Percentiles rank a stretch among this genome's conserved stretches.
Conservation (phyloP, 169 alveolate species). For the Perkinsus marinus region DNA sequence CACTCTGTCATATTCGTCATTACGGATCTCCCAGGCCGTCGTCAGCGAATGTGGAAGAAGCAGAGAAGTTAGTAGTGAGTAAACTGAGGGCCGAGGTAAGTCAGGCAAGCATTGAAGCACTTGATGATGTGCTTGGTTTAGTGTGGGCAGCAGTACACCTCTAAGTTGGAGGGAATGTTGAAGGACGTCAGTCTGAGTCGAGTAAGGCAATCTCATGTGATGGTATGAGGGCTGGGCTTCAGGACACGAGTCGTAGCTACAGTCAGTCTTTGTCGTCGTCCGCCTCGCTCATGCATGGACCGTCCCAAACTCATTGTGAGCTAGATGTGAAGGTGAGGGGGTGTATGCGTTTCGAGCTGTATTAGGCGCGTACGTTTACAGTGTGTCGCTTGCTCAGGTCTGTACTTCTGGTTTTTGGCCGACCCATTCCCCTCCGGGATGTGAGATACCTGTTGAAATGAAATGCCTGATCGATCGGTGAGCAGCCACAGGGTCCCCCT, state of each 20-base stretch:
- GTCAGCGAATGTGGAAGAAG: neutral
- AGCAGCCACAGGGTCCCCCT: neutral
- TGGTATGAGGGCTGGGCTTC: neutral
- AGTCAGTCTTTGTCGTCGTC: neutral
- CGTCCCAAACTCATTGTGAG: neutral
- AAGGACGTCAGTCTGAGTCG: neutral
- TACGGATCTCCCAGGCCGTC: neutral
- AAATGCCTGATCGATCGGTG: neutral
- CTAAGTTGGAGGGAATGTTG: slow-evolving; percentile 15
- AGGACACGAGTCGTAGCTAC: neutral
- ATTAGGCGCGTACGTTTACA: too few relatives aligned
- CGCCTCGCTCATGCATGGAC: neutral
- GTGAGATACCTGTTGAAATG: neutral
- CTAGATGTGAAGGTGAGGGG: neutral
- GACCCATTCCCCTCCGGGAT: neutral
- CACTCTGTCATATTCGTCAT: neutral
- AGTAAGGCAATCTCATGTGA: neutral
- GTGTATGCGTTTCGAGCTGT: neutral
- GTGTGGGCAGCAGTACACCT: slow-evolving; percentile 21
- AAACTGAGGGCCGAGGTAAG: slow-evolving; percentile 15
- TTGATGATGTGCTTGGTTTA: neutral
- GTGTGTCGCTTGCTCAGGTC: neutral
- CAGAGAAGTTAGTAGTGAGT: slow-evolving; percentile 1
- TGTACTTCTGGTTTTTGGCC: slow-evolving; percentile 5
- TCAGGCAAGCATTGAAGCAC: too few relatives aligned